Percentiles rank a stretch among this genome's conserved stretches.
Conservation (phyloP, 176 grass and related monocot genomes). For the Metroxylon sagu region DNA sequence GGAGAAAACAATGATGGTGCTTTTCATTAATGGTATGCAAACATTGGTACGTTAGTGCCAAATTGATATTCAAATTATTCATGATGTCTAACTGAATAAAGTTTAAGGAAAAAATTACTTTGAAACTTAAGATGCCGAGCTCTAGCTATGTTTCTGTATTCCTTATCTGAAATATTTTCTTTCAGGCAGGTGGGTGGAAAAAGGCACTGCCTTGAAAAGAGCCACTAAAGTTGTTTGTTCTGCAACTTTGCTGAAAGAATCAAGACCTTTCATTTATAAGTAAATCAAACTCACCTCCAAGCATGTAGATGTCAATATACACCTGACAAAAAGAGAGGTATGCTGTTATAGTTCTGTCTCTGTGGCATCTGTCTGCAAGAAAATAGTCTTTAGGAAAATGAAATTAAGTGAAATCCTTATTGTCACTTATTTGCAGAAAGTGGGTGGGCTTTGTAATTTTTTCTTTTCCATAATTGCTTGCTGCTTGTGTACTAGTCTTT, state of each 20-base stretch:
- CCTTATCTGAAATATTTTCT: not conserved
- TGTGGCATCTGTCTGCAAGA: not conserved
- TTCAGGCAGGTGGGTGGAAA: constrained; percentile 74
- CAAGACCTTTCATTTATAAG: constrained; percentile 98
- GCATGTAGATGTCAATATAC: constrained; percentile 90
- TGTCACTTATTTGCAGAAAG: no score
- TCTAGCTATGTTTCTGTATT: no score
- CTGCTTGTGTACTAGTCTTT: no score
- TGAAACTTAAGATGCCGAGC: no score
- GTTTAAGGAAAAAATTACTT: no score
- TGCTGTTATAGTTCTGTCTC: not conserved
- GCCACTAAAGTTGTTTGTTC: constrained; percentile 79
- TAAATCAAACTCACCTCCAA: constrained; percentile 79
- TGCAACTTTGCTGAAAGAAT: constrained; percentile 81
- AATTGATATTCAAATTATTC: no score
- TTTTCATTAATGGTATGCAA: constrained; percentile 86
- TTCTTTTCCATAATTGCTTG: no score
- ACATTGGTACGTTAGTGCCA: not conserved
- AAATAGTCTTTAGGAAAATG: not conserved
- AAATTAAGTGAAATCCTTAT: not conserved
- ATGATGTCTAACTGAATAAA: no score
- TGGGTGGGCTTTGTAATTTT: no score
- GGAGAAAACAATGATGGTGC: constrained; percentile 86
- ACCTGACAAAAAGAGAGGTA: constrained; percentile 98
- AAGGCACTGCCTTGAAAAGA: constrained; percentile 71